Conservation (phyloP, 305 asterid species). For the Fraxinus velutina region DNA sequence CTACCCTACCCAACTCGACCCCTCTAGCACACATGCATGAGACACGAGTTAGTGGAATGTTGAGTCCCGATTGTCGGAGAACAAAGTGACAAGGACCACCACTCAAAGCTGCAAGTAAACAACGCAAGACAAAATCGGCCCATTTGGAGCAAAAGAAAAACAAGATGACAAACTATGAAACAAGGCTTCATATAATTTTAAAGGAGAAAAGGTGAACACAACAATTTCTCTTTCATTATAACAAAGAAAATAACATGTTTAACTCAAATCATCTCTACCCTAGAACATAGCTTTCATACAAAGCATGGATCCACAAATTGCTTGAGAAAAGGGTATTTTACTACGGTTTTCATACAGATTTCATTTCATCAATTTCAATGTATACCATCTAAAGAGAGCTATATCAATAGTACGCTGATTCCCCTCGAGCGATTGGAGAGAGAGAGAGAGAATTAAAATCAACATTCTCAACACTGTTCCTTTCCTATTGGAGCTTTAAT, state of each 20-base stretch:
- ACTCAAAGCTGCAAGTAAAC: not conserved
- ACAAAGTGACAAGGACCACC: not conserved
- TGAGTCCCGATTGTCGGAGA: not conserved
- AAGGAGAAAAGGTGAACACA: not conserved
- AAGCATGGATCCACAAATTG: not conserved
- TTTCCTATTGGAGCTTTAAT: not conserved
- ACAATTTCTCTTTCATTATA: not conserved
- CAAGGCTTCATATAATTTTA: not conserved
- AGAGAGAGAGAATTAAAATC: not conserved
- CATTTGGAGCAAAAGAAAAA: not conserved
- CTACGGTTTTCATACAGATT: not conserved
- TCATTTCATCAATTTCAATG: not conserved
- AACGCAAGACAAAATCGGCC: not conserved
- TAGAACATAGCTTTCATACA: not conserved
- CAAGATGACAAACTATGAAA: not conserved
- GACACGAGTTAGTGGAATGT: not conserved
- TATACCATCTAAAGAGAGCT: constrained; percentile 3
- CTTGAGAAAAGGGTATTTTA: not conserved
- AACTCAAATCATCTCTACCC: not conserved
- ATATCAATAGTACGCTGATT: not conserved
- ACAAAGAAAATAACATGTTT: not conserved
- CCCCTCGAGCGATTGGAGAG: not conserved
- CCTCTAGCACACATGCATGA: not conserved
- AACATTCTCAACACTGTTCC: not conserved
- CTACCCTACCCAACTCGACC: not conserved